A percentile compares a stretch with the other conserved stretches of the same genome.
Conservation (phyloP, 371 early-diverging fungal species). For the Lichtheimia corymbifera region DNA sequence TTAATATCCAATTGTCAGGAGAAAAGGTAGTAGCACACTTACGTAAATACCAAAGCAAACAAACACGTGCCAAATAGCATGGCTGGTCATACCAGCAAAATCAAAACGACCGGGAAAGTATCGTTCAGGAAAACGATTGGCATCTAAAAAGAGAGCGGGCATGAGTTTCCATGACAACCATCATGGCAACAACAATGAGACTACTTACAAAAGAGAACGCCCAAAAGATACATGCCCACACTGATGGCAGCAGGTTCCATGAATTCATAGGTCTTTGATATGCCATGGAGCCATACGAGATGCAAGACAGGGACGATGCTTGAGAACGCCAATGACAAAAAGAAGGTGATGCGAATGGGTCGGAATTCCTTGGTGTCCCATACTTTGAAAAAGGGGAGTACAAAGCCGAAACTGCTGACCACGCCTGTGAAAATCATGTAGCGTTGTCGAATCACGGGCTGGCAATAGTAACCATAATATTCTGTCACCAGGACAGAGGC, state of each 20-base stretch:
- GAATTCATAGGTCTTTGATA: constrained; percentile 39
- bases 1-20: neutral
- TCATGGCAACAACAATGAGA: neutral
- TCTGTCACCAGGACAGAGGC: constrained; percentile 62
- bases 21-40: constrained; percentile 14
- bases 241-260: constrained; percentile 54
- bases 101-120: constrained; percentile 76
- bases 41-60: constrained; percentile 67
- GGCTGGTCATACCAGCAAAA: constrained; percentile 66
- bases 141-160: constrained; percentile 26
- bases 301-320: constrained; percentile 63
- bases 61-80: constrained; percentile 80
- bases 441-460: constrained; percentile 35
- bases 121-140: constrained; percentile 73
- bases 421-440: constrained; percentile 61
- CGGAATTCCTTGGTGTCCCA: constrained; percentile 56
- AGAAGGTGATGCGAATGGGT: constrained; percentile 63
- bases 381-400: constrained; percentile 57
- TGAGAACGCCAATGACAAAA: constrained; percentile 63
- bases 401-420: constrained; percentile 59
- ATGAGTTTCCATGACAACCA: too few species aligned
- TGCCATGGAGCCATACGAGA: constrained; percentile 48
- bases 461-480: constrained; percentile 70
- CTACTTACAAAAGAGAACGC: constrained; percentile 47
- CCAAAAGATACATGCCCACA: constrained; percentile 55